Conservation (phyloP, 2,329 filamentous ascomycete species). For the Nemania sp. region DNA sequence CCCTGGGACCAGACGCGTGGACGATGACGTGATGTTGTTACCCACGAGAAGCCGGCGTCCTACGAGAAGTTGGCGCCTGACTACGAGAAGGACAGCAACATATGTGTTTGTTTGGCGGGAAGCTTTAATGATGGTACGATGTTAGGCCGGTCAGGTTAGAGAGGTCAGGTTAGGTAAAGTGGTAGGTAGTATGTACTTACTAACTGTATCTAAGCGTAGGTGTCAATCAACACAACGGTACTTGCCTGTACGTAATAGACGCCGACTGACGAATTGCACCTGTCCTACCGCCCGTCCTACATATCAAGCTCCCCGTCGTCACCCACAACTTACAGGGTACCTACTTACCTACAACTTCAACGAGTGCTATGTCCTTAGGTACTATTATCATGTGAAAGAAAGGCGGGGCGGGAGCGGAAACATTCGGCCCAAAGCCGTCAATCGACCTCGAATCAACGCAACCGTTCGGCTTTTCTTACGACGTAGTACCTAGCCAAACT, state of each 20-base stretch:
- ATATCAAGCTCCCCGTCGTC: too few species aligned
- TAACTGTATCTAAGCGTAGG: not conserved
- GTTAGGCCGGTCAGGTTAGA: not conserved
- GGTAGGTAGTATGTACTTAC: not conserved
- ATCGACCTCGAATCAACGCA: too few species aligned
- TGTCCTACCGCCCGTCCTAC: too few species aligned
- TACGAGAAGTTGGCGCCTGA: not conserved
- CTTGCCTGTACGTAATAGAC: not conserved
- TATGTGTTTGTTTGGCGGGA: constrained; percentile 1
- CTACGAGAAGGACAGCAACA: not conserved
- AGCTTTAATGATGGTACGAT: not conserved
- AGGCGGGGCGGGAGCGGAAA: constrained; percentile 22
- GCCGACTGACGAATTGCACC: not conserved
- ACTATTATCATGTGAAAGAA: not conserved
- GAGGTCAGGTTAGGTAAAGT: not conserved
- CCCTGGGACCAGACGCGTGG: constrained; percentile 10
- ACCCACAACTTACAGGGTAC: too few species aligned
- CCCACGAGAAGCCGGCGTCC: constrained; percentile 15
- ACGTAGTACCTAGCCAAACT: too few species aligned
- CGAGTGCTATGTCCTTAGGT: too few species aligned
- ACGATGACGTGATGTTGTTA: constrained; percentile 28
- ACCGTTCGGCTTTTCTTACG: too few species aligned
- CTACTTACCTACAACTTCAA: too few species aligned
- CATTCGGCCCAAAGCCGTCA: not conserved
- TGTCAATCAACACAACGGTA: not conserved